Base-by-base conservation (phyloP, 331 rosid genomes). In the Malus hybrid region DNA sequence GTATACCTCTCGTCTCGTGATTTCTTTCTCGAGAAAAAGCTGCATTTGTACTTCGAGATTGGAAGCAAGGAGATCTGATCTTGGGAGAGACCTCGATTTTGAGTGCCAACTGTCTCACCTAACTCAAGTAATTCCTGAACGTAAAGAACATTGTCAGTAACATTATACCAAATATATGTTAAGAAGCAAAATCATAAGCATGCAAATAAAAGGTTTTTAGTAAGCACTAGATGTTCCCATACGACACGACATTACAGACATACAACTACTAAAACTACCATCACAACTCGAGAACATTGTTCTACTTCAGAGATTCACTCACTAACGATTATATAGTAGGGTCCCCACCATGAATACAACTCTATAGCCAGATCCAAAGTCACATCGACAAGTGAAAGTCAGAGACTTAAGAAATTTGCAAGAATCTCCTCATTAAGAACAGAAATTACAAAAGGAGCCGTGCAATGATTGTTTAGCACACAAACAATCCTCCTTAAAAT, bases 41-140 rank as follows among this genome's bases (percentile, higher is more conserved):
- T 85, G 75, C 90, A 89, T 83, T 92, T 93, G 86, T 90, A 90
- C 85, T 90, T 96, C 1, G 97, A 92, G 71, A 88, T 86, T 12
- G 98, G 99, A 85, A 96, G 98, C 82, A 82, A 81, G 66, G 97
- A 84, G 64, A 93, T 90, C 88, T 85, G 69, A 78, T 93, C 97
- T 73, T 87, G 96, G 46, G 99, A 88, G 73, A 96, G 97, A 80
- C 99, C 99, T 62, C 98, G 91, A 80, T 86, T 96, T 85, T 95
- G 98, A 79, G 94, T 90, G 83, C 97, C 99, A 74, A 92, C 99
- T 8, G 90, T 82, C 85, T 93, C 98, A 31, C 97, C 98, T 76
- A 95, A 87, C 83, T 95, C 97, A 15, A 95, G 90, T 78, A 95
- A 83, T 87, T 93, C 98, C 96, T 95, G 96, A 67, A 83, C 13